These are phyloP conservation scores for Podospora didyma DNA, from an alignment of 495 filamentous ascomycete species.

Conservation along the genomic window DNA sequence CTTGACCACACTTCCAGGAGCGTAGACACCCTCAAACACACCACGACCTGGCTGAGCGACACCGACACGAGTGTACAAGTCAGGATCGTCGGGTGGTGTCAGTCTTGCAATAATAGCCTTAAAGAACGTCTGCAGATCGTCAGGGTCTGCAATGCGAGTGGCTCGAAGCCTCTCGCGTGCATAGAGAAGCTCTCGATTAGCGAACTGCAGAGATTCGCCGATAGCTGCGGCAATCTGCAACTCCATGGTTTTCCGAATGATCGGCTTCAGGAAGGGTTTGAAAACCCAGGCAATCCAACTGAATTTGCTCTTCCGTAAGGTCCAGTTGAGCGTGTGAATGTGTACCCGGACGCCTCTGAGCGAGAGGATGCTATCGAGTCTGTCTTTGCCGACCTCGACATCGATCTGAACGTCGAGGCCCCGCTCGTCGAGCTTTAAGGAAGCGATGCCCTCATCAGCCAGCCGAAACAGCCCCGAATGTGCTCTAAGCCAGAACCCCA, in stretches of 20 bases:
- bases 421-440: slow-evolving; percentile 76
- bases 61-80: slow-evolving; percentile 67
- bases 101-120: slow-evolving; percentile 74
- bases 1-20: slow-evolving; percentile 83
- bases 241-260: slow-evolving; percentile 76
- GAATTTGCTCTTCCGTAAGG: slow-evolving; percentile 68
- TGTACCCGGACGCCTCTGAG: slow-evolving; percentile 70
- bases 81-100: slow-evolving; percentile 64
- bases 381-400: slow-evolving; percentile 70
- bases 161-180: slow-evolving; percentile 83
- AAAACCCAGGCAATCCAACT: slow-evolving; percentile 74
- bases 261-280: slow-evolving; percentile 76
- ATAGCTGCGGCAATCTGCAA: slow-evolving; percentile 70
- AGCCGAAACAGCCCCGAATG: slow-evolving; percentile 66
- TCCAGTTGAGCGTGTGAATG: slow-evolving; percentile 84
- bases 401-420: slow-evolving; percentile 85
- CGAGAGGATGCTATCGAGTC: slow-evolving; percentile 74
- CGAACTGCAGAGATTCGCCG: slow-evolving; percentile 59
- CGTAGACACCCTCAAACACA: slow-evolving; percentile 78
- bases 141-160: slow-evolving; percentile 74
- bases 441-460: slow-evolving; percentile 77
- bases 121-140: slow-evolving; percentile 74
- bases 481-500: slow-evolving; percentile 69
- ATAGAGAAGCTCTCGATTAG: slow-evolving; percentile 82
- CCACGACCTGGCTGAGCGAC: slow-evolving; percentile 58